Evolutionary conservation across 1,284 basidiomycete genomes (phyloP), one percentile per base, ranked within the genome.

Genomic region (Ganoderma lucidum): DNA sequence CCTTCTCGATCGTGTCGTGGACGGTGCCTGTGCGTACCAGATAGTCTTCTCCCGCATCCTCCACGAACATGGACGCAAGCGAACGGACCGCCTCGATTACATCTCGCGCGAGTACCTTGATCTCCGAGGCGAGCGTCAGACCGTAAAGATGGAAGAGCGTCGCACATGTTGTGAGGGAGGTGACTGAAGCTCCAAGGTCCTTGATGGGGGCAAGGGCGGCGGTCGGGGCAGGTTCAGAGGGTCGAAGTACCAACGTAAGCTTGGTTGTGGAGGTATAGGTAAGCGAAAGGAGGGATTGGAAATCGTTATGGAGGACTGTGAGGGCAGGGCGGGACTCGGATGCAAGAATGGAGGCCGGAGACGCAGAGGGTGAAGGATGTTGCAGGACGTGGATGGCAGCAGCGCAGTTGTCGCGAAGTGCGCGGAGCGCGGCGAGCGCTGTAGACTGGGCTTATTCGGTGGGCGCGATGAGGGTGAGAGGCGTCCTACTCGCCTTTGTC

Each of bases 221-320:
- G 6, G 81, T 77, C 76, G 88, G 87, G 0, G 88, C 81, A 0
- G 90, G 90, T 1, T 82, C 82, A 1, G 87, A 80, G 2, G 92
- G 89, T 41, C 90, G 91, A 53, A 93, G 83, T 0, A 87, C 84
- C 37, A 94, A 83, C 0, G 92, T 83, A 42, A 93, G 77, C 76
- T 91, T 94, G 12, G 91, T 93, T 1, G 86, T 82, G 30, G 86
- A 81, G 10, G 83, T 81, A 78, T 92, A 85, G n/a, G 93, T 76
- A 67, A 93, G 82, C 3, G 88, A 83, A 42, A 93, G 82, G 39
- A 93, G 81, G 1, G 89, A 86, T 23, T 88, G 71, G 30, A 90
- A 81, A 75, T 94, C 93, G 60, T 83, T 83, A 72, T 83, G 85
- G 45, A 92, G 75, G 65, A 84, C 76, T 19, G 77, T 17, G 65